Evolutionary conservation across 345 rosid genomes (phyloP).

Genomic region (Linum tenue): DNA sequence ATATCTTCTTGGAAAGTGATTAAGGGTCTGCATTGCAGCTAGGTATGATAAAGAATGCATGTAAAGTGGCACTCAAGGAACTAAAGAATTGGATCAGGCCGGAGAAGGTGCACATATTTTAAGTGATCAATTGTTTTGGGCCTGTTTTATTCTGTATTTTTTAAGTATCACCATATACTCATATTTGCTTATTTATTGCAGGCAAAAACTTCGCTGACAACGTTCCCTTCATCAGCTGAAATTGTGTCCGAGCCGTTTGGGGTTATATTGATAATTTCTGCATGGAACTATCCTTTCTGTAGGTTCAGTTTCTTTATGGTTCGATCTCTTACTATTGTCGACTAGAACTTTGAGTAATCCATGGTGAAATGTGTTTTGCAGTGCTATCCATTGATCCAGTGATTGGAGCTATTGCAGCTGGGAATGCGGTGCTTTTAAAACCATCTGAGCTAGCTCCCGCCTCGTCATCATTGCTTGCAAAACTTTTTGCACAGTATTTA

Average conservation of each 20-base stretch:
- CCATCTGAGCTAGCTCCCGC: constrained; percentile 10
- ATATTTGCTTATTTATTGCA: constrained; percentile 18
- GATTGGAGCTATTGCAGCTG: constrained; percentile 10
- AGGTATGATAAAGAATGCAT: constrained; percentile 46
- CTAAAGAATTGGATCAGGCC: constrained; percentile 71
- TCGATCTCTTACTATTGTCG: constrained; percentile 2
- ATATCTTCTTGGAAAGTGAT: neutral
- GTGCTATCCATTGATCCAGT: constrained; percentile 7
- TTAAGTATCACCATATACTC: neutral
- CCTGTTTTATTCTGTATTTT: neutral
- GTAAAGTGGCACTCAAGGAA: constrained; percentile 52
- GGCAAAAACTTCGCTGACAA: constrained; percentile 67
- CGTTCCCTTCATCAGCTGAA: constrained; percentile 91
- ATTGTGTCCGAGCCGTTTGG: constrained; percentile 88
- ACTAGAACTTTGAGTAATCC: neutral
- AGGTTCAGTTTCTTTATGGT: constrained; percentile 20
- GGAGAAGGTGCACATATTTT: constrained; percentile 41
- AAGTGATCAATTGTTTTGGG: neutral
- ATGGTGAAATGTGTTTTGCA: neutral
- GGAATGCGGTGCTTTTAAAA: constrained; percentile 5
- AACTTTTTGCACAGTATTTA: constrained; percentile 1
- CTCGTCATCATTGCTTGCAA: neutral
- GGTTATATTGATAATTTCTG: constrained; percentile 76
- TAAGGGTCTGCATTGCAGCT: constrained; percentile 35
- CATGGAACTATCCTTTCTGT: constrained; percentile 95